A percentile compares a stretch with the other conserved stretches of the same genome.
phyloP scores from a whole-genome alignment of 805 yeast genomes.

The Cyberlindnera xishuangbannaensis region DNA sequence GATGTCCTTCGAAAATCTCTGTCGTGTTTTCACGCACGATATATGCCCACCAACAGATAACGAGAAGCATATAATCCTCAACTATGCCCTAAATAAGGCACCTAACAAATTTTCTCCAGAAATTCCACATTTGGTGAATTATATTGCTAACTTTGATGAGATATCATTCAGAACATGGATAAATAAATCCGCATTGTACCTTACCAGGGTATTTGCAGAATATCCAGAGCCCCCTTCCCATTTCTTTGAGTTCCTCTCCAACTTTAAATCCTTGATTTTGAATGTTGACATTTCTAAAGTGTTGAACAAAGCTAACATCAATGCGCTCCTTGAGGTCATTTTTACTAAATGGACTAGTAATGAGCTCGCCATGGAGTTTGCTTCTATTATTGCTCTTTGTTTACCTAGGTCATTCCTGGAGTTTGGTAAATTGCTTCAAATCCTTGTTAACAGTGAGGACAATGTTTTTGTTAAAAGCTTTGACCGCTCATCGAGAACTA shows the following conservation, averaged over 20 bases:
- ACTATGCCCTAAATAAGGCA: slow-evolving; percentile 24
- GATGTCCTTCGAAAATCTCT: slow-evolving; percentile 26
- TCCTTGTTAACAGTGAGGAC: slow-evolving; percentile 49
- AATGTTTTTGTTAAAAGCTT: slow-evolving; percentile 30
- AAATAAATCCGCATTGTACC: slow-evolving; percentile 49
- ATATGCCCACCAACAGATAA: slow-evolving; percentile 17
- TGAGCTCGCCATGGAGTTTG: slow-evolving; percentile 40
- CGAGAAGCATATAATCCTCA: slow-evolving; percentile 22
- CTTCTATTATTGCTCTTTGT: slow-evolving; percentile 32
- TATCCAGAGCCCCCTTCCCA: slow-evolving; percentile 22
- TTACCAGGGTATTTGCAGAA: slow-evolving; percentile 63
- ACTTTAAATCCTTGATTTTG: slow-evolving; percentile 29
- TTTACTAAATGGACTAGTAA: slow-evolving; percentile 44
- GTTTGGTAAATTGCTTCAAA: slow-evolving; percentile 52
- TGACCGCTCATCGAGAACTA: slow-evolving; percentile 19
- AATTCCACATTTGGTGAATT: slow-evolving; percentile 23
- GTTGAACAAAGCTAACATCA: slow-evolving; percentile 42
- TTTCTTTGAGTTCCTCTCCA: slow-evolving; percentile 29
- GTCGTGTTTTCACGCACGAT: slow-evolving; percentile 21
- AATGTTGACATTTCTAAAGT: slow-evolving; percentile 31
- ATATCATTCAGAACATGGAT: slow-evolving; percentile 40
- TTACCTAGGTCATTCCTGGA: slow-evolving; percentile 34
- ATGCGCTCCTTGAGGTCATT: slow-evolving; percentile 62
- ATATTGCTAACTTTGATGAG: slow-evolving; percentile 12
- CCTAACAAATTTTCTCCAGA: slow-evolving; percentile 27